Base-by-base conservation (phyloP, 805 yeast genomes). In the Ogataea dorogensis region DNA sequence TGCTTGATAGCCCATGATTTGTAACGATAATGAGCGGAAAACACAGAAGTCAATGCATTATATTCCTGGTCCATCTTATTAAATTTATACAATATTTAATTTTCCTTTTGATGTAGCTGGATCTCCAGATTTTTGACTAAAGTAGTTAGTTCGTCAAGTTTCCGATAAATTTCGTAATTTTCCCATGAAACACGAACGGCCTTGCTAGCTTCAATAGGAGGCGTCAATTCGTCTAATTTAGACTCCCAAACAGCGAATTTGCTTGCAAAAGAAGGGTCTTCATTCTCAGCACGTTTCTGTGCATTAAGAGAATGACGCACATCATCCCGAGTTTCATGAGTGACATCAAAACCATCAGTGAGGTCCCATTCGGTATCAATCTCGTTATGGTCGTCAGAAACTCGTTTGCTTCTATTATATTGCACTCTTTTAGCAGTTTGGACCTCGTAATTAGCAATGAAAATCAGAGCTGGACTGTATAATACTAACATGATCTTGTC, bases 331-430 rank as follows among this genome's bases (percentile, higher is more conserved):
- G 57, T 58, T 12, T 56, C 53, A 14, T 59, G 63, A 31, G 68
- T 25, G 9, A 16, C 75, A 22, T 64, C 64, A 42, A 64, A 86
- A 0, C 95, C 95, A 59, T 86, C 95, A 6, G 81, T 73, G 47
- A 86, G 66, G 46, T 83, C 86, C 95, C 95, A 86, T 50, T 81
- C 89, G 6, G 80, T 72, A 51, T 86, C 86, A 14, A 65, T 50
- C 53, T 83, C 91, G 54, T 84, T 85, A 14, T 87, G 85, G 59
- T 86, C 96, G 56, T 86, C 95, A 0, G 83, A 65, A 13, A 76
- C 58, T 2, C 77, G 75, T 45, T 69, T 72, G 38, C 70, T 61
- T 44, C 95, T 67, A 58, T 86, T 86, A 58, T 82, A 86, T 34
- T 68, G 71, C 14, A 86, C 79, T 50, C 93, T 65, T 48, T 77